Conservation (phyloP, 106 monocot species). For the Phalaenopsis aphrodite region DNA sequence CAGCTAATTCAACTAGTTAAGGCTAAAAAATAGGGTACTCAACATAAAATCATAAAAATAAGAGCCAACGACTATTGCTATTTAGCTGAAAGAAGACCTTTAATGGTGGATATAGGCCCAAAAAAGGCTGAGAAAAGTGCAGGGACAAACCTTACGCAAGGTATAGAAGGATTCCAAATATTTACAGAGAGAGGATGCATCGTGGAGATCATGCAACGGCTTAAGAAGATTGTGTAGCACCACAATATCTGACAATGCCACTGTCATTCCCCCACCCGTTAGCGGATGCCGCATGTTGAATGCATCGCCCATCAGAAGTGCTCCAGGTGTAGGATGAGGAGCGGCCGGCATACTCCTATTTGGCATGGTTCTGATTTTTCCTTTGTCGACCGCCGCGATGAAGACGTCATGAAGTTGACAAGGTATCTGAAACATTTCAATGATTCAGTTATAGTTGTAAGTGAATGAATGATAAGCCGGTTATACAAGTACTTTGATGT, state of each 20-base stretch:
- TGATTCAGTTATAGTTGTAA: not conserved
- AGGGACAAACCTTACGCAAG: constrained; percentile 60
- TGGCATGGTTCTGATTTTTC: constrained; percentile 75
- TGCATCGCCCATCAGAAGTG: constrained; percentile 83
- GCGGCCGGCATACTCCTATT: constrained; percentile 86
- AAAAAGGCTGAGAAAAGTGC: not conserved
- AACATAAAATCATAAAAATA: not conserved
- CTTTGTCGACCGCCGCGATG: constrained; percentile 51
- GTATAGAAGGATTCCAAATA: constrained; percentile 95
- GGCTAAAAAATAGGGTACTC: not conserved
- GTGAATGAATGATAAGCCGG: not conserved
- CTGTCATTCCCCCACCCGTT: constrained; percentile 96
- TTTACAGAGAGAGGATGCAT: constrained; percentile 62
- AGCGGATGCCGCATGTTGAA: constrained; percentile 97
- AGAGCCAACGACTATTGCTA: too few species aligned
- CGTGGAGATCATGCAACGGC: constrained; percentile 63
- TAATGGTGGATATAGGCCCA: too few species aligned
- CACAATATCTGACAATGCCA: constrained; percentile 75
- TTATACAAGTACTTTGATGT: too few species aligned
- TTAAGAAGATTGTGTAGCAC: constrained; percentile 71
- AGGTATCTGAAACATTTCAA: constrained; percentile 38
- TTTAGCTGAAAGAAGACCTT: too few species aligned
- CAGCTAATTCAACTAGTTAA: not conserved
- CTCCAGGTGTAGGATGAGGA: constrained; percentile 81
- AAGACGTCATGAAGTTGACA: constrained; percentile 44